A percentile compares a stretch with the other conserved stretches of the same genome.
Evolutionary conservation across 2,329 filamentous ascomycete genomes (phyloP).

Genomic region (Teratosphaeria epicoccoides): DNA sequence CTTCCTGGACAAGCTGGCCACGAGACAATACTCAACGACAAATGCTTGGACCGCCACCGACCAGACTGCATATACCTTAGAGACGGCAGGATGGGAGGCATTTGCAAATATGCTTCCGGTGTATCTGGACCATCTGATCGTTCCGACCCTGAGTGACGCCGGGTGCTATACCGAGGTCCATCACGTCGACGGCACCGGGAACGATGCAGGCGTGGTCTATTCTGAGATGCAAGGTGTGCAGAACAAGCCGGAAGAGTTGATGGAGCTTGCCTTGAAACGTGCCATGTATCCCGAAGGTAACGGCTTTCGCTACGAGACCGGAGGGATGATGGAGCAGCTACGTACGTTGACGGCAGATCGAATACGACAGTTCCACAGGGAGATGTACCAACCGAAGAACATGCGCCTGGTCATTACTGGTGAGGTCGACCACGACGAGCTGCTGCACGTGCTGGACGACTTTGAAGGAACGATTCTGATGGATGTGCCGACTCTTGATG

Average conservation of each 20-base stretch:
- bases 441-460: constrained; percentile 69
- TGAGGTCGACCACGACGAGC: constrained; percentile 70
- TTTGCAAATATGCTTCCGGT: constrained; percentile 91
- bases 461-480: constrained; percentile 83
- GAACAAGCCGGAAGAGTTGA: constrained; percentile 72
- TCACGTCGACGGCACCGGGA: constrained; percentile 83
- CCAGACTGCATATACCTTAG: constrained; percentile 90
- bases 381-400: constrained; percentile 98
- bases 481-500: constrained; percentile 63
- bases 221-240: constrained; percentile 98
- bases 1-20: constrained; percentile 85
- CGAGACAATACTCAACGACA: constrained; percentile 81
- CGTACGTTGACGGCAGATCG: constrained; percentile 76
- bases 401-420: constrained; percentile 86
- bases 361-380: constrained; percentile 86
- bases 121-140: constrained; percentile 86
- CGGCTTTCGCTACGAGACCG: constrained; percentile 96
- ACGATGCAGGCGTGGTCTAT: constrained; percentile 83
- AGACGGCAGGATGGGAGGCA: constrained; percentile 93
- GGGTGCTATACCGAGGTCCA: constrained; percentile 93
- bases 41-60: constrained; percentile 97
- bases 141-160: constrained; percentile 85
- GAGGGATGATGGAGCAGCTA: constrained; percentile 87
- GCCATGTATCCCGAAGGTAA: constrained; percentile 79
- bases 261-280: constrained; percentile 71